These are phyloP conservation scores for Trichomonas gallinae DNA, from an alignment of 208 protist genomes.

Conservation along the genomic window DNA sequence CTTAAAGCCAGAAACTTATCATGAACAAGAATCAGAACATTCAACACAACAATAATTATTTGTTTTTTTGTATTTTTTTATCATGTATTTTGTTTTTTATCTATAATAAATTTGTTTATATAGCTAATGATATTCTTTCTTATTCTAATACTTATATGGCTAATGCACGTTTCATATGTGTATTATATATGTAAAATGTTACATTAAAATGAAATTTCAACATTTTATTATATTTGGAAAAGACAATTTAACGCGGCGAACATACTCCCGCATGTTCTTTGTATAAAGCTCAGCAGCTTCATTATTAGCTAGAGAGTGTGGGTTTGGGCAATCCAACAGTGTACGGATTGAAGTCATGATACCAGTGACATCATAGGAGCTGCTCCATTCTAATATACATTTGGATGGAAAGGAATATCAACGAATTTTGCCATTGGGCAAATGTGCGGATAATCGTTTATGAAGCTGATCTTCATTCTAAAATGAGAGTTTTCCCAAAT, in stretches of 20 bases:
- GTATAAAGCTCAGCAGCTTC: slow-evolving; percentile 75
- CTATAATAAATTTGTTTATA: no score
- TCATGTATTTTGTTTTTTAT: no score
- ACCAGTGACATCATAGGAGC: slow-evolving; percentile 87
- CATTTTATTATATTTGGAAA: neutral
- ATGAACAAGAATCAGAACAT: neutral
- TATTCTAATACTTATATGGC: no score
- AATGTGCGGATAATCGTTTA: slow-evolving; percentile 79
- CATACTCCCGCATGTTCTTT: slow-evolving; percentile 80
- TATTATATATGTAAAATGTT: no score
- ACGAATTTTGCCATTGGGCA: slow-evolving; percentile 84
- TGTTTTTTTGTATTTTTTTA: no score
- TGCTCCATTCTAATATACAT: slow-evolving; percentile 89
- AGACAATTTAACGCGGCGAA: slow-evolving; percentile 54
- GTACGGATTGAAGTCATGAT: slow-evolving; percentile 98
- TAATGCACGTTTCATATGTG: no score
- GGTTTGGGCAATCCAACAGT: slow-evolving; percentile 97
- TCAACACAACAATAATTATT: no score
- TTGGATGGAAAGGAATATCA: slow-evolving; percentile 93
- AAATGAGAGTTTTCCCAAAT: slow-evolving; percentile 54
- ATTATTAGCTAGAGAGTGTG: slow-evolving; percentile 90
- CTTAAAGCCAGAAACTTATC: no score
- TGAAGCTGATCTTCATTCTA: slow-evolving; percentile 64
- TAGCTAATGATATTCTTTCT: no score
- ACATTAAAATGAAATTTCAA: no score